Base-by-base conservation (phyloP, 2,329 filamentous ascomycete species). In the Amylocarpus encephaloides region DNA sequence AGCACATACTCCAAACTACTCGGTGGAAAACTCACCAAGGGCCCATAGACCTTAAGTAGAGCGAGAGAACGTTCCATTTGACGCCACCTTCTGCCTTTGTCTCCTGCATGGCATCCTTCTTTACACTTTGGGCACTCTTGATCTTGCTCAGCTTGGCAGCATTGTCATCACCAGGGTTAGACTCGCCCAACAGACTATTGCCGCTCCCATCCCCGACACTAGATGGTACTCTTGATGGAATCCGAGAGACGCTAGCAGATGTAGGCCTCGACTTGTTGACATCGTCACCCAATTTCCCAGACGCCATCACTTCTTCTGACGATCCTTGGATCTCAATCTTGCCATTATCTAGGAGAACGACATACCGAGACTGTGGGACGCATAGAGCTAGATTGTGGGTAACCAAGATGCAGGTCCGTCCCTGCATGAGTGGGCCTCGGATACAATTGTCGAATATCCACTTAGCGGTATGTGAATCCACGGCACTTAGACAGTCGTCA, bases 391-490 rank as follows among this genome's bases (percentile, higher is more conserved):
- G 80, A 63, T 97, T 98, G 72, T 98, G 93, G 0, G 93, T 96
- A 33, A 98, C 92, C 39, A 98, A 76, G 48, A 98, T 88, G 67
- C 93, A 97, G 26, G 93, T 97, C 38, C 93, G 83, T 63, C 83
- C 77, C 51, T 78, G 73, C 93, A 98, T 97, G 46, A 98, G 71
- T 5, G 88, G 87, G 2, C 93, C 93, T 60, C 84, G 84, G 56
- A 98, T 84, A 52, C 91, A 95, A 68, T 95, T 86, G 65, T 86
- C 86, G 70, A 97, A 97, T 59, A 98, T 97, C 85, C 94, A 96
- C 67, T 96, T 94, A 2, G 91, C 91, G 0, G 93, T 97, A 62
- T 98, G 93, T 3, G 93, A 94, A 67, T 98, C 93, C 32, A 98
- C 93, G 26, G 93, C 93, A 64, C 91, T 96, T 39, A 98, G 77